phyloP scores from a whole-genome alignment of 805 yeast genomes.

The Hanseniaspora nectarophila region DNA sequence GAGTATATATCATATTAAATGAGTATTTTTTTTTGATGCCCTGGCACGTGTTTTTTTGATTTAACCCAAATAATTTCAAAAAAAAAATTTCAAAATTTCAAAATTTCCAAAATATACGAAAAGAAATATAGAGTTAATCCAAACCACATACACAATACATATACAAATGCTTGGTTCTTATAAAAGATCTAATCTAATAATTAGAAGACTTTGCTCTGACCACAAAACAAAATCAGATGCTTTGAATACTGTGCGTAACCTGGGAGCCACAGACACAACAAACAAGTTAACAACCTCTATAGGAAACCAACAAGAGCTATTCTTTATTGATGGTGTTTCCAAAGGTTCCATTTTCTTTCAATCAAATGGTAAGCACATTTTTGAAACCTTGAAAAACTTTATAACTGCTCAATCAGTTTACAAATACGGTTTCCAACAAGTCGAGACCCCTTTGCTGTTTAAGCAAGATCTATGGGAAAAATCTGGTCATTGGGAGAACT shows the following conservation, averaged over 20 bases:
- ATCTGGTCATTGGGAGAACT: slow-evolving; percentile 94
- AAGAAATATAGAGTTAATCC: too few species aligned
- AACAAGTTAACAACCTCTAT: slow-evolving; percentile 6
- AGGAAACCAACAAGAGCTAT: slow-evolving; percentile 58
- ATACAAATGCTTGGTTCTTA: not conserved
- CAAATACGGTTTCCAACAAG: slow-evolving; percentile 78
- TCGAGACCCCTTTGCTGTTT: slow-evolving; percentile 81
- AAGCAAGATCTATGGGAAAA: slow-evolving; percentile 74
- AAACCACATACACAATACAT: not conserved
- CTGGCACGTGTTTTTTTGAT: too few species aligned
- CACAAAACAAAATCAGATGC: not conserved
- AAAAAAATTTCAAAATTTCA: too few species aligned
- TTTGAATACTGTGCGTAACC: not conserved
- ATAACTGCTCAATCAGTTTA: slow-evolving; percentile 71
- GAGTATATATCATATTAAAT: slow-evolving; percentile 38
- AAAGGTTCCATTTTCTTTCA: slow-evolving; percentile 89
- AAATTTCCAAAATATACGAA: too few species aligned
- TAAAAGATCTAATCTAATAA: not conserved
- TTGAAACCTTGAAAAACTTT: slow-evolving; percentile 64
- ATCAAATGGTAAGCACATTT: slow-evolving; percentile 83
- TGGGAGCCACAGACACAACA: slow-evolving; percentile 5
- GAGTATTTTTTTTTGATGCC: too few species aligned
- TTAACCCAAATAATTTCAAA: too few species aligned
- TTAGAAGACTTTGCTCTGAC: not conserved
- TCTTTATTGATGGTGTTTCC: slow-evolving; percentile 63